Percentiles rank a stretch among this genome's conserved stretches.
These are phyloP conservation scores for Trametes cingulata DNA, from an alignment of 768 basidiomycete genomes.

Conservation along the genomic window DNA sequence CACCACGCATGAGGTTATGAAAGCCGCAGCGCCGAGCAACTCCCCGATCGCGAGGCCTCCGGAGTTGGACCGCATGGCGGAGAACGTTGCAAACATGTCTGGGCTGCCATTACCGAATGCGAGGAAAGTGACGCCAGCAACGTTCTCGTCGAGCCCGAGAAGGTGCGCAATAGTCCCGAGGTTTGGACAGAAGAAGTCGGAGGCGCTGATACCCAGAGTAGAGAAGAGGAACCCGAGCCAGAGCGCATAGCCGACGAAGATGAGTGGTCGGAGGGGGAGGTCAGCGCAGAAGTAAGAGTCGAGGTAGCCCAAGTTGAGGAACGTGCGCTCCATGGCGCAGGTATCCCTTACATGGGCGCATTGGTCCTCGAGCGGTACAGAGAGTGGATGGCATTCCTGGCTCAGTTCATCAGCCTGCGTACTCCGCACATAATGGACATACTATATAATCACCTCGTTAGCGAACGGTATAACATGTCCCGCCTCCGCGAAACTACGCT, in stretches of 20 bases:
- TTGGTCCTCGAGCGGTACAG: constrained; percentile 54
- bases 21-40: constrained; percentile 90
- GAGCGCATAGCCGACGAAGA: constrained; percentile 63
- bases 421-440: too few relatives aligned
- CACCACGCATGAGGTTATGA: constrained; percentile 95
- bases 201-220: constrained; percentile 90
- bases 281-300: constrained; percentile 70
- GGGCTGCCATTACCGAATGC: constrained; percentile 98
- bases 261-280: constrained; percentile 51
- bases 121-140: constrained; percentile 95
- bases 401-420: background rate
- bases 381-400: constrained; percentile 65
- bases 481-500: constrained; percentile 6
- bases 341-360: constrained; percentile 59
- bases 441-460: constrained; percentile 1
- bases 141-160: constrained; percentile 86
- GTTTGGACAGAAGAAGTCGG: constrained; percentile 98
- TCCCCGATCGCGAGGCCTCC: constrained; percentile 94
- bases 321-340: constrained; percentile 62
- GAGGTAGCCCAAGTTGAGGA: constrained; percentile 72
- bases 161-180: constrained; percentile 85
- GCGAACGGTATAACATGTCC: background rate
- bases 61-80: constrained; percentile 82
- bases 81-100: constrained; percentile 94
- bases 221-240: constrained; percentile 95